Percentiles rank a stretch among this genome's conserved stretches.
phyloP scores from a whole-genome alignment of 345 rosid genomes.

The Alliaria petiolata region DNA sequence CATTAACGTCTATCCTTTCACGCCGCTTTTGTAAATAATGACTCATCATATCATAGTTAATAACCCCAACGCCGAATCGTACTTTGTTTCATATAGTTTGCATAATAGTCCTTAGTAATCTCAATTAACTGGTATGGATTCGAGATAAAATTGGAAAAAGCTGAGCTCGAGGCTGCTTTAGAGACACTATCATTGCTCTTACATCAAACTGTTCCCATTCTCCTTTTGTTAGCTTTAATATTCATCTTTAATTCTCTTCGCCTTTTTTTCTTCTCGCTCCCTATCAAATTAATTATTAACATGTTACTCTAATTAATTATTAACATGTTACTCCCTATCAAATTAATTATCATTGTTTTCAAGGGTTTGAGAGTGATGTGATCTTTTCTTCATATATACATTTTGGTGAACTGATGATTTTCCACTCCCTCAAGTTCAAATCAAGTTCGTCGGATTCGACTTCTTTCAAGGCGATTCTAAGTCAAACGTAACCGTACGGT shows the following conservation, averaged over 20 bases:
- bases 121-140: neutral
- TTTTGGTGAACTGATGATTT: neutral
- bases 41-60: constrained; percentile 27
- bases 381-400: neutral
- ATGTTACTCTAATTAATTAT: neutral
- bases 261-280: neutral
- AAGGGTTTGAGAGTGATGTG: neutral
- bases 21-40: constrained; percentile 31
- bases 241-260: constrained; percentile 15
- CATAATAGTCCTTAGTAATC: constrained; percentile 6
- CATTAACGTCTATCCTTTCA: constrained; percentile 26
- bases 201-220: constrained; percentile 31
- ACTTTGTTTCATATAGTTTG: constrained; percentile 13
- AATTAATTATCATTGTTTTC: too few species aligned
- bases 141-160: constrained; percentile 10
- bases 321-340: too few species aligned
- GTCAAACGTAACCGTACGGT: neutral
- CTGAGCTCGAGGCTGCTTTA: constrained; percentile 25
- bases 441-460: too few species aligned
- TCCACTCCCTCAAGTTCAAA: neutral
- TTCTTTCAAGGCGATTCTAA: too few species aligned
- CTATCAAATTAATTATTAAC: neutral
- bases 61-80: constrained; percentile 22
- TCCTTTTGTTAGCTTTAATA: constrained; percentile 21
- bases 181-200: constrained; percentile 35